A percentile compares a stretch with the other conserved stretches of the same genome.
phyloP scores from a whole-genome alignment of 2,329 filamentous ascomycete genomes.

The Fusarium austroafricanum region DNA sequence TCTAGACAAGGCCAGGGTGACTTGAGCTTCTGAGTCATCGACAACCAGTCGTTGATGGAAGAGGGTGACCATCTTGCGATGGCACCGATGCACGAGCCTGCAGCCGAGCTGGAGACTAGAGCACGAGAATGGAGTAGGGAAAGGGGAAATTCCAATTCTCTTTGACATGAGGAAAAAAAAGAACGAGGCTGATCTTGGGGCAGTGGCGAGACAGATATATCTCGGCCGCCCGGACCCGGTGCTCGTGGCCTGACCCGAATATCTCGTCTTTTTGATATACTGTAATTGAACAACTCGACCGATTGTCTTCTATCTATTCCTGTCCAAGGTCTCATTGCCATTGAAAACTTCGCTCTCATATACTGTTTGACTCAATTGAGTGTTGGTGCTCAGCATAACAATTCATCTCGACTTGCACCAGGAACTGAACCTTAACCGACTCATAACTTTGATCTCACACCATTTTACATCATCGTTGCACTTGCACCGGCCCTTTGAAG shows the following conservation, averaged over 20 bases:
- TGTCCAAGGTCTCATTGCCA: background rate
- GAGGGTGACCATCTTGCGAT: slow-evolving; percentile 40
- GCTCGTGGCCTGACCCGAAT: slow-evolving; percentile 24
- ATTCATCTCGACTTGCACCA: slow-evolving; percentile 12
- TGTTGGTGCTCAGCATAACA: slow-evolving; percentile 6
- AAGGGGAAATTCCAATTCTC: slow-evolving; percentile 15
- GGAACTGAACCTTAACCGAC: slow-evolving; percentile 1
- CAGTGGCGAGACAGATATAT: slow-evolving; percentile 43
- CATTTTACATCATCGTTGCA: slow-evolving; percentile 28
- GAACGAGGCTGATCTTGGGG: slow-evolving; percentile 33
- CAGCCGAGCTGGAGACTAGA: slow-evolving; percentile 19
- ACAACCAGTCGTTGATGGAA: slow-evolving; percentile 42
- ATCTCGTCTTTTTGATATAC: slow-evolving; percentile 25
- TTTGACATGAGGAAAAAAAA: slow-evolving; percentile 7
- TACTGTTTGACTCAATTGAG: slow-evolving; percentile 22
- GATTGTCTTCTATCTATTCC: slow-evolving; percentile 11
- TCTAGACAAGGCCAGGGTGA: slow-evolving; percentile 29
- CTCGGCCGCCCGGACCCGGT: slow-evolving; percentile 37
- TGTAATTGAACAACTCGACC: slow-evolving; percentile 5
- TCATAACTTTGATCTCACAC: slow-evolving; percentile 23
- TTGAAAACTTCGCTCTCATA: slow-evolving; percentile 3
- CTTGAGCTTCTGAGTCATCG: slow-evolving; percentile 42
- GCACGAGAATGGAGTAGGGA: slow-evolving; percentile 12
- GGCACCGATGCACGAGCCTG: slow-evolving; percentile 39
- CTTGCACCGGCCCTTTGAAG: slow-evolving; percentile 2